Evolutionary conservation across 176 grass and related monocot species (phyloP).

Genomic region (Puccinellia tenuiflora): DNA sequence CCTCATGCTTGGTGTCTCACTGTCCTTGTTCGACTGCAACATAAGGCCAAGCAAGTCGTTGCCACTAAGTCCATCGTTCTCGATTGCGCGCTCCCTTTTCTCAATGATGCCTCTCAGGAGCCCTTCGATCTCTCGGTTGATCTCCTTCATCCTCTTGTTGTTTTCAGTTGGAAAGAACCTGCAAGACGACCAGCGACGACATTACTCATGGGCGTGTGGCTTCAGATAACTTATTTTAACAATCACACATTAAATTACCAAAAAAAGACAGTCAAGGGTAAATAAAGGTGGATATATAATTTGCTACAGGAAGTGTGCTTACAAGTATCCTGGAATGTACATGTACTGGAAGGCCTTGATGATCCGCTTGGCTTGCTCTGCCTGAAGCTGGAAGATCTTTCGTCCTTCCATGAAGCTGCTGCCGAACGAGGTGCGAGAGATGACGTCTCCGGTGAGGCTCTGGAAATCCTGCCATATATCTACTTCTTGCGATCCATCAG

Average conservation of each 20-base stretch:
- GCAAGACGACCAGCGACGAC: not conserved
- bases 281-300: not conserved
- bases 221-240: not conserved
- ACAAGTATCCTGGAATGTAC: conserved; percentile 61
- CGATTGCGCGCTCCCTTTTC: conserved; percentile 35
- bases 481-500: conserved; percentile 25
- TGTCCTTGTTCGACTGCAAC: conserved; percentile 47
- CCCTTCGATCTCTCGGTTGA: conserved; percentile 32
- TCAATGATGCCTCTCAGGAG: conserved; percentile 50
- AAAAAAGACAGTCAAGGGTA: too few species aligned
- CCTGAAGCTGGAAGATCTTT: conserved; percentile 64
- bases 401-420: conserved; percentile 66
- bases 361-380: conserved; percentile 40
- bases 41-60: conserved; percentile 66
- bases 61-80: conserved; percentile 15
- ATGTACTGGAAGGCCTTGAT: conserved; percentile 26
- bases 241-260: too few species aligned
- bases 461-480: conserved; percentile 63
- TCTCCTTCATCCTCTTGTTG: conserved; percentile 41
- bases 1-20: conserved; percentile 8
- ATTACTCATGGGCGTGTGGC: not conserved
- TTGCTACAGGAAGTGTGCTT: not conserved
- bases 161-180: conserved; percentile 63
- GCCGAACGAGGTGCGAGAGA: conserved; percentile 68
- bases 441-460: conserved; percentile 64